Evolutionary conservation across 192 early-diverging fungal genomes (phyloP).

Genomic region (Allomyces javanicus): DNA sequence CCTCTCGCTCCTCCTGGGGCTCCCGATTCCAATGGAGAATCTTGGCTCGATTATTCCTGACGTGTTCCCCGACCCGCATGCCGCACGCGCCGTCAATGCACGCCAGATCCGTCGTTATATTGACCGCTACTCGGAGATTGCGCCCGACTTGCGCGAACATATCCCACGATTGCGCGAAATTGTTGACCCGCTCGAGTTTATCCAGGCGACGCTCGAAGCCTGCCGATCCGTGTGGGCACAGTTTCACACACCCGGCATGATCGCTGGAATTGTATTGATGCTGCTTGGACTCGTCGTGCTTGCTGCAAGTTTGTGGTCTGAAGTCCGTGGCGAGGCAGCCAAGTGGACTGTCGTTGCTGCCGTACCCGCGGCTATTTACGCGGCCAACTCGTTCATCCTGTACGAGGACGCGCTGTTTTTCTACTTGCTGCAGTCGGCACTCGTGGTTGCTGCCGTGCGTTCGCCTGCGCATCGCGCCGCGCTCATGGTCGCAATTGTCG

Average conservation of each 20-base stretch:
- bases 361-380: slow-evolving; percentile 42
- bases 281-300: slow-evolving; percentile 44
- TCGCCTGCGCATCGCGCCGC: slow-evolving; percentile 1
- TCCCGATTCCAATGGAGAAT: slow-evolving; percentile 87
- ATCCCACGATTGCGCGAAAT: neutral
- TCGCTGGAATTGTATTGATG: slow-evolving; percentile 32
- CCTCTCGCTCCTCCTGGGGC: slow-evolving; percentile 49
- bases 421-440: slow-evolving; percentile 47
- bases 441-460: slow-evolving; percentile 17
- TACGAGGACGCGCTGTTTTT: slow-evolving; percentile 60
- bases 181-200: slow-evolving; percentile 20
- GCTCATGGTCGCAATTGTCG: no score
- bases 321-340: no score
- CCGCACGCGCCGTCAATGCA: slow-evolving; percentile 43
- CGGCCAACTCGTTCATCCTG: slow-evolving; percentile 79
- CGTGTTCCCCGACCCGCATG: slow-evolving; percentile 33
- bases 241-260: slow-evolving; percentile 35
- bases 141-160: no score
- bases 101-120: slow-evolving; percentile 47
- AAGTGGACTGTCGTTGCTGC: slow-evolving; percentile 19
- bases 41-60: slow-evolving; percentile 77
- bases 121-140: no score
- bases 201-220: slow-evolving; percentile 39
- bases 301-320: no score
- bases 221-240: slow-evolving; percentile 79